A percentile compares a stretch with the other conserved stretches of the same genome.
These are phyloP conservation scores for Psidium friedrichsthalianum DNA, from an alignment of 345 rosid genomes.

Conservation along the genomic window DNA sequence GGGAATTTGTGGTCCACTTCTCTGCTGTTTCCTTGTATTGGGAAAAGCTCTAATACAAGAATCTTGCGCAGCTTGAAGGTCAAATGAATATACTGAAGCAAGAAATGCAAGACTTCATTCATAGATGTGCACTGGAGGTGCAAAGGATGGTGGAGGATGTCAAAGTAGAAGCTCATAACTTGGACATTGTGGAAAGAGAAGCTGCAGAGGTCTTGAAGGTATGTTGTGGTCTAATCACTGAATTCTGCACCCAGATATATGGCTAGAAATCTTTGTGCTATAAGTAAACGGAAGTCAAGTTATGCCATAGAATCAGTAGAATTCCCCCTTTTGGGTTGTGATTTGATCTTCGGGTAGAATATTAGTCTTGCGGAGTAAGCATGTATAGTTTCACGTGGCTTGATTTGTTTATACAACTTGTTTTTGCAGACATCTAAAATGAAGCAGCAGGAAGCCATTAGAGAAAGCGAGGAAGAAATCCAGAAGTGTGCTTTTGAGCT, in stretches of 20 bases:
- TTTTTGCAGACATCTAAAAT: constrained; percentile 22
- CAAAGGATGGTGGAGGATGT: constrained; percentile 38
- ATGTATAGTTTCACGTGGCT: neutral
- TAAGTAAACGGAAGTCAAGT: neutral
- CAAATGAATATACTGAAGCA: constrained; percentile 32
- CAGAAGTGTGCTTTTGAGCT: constrained; percentile 40
- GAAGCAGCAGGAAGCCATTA: constrained; percentile 48
- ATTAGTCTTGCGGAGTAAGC: too few species aligned
- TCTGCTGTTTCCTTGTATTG: neutral
- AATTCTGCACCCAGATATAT: neutral
- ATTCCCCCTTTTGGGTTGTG: neutral
- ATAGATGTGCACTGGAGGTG: constrained; percentile 44
- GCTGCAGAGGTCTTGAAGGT: constrained; percentile 61
- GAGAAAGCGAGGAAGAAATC: constrained; percentile 44
- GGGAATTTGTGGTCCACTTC: too few species aligned
- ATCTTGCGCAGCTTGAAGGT: constrained; percentile 36
- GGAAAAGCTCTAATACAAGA: neutral
- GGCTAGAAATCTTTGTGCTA: neutral
- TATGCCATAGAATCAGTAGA: neutral
- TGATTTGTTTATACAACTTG: neutral
- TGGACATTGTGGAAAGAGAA: constrained; percentile 56
- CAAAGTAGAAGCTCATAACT: constrained; percentile 30
- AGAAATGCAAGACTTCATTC: constrained; percentile 36
- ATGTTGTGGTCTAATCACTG: neutral
- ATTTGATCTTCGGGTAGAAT: neutral